A percentile compares a stretch with the other conserved stretches of the same genome.
Evolutionary conservation across 805 yeast species (phyloP).

Genomic region (Starmerella davenportii): DNA sequence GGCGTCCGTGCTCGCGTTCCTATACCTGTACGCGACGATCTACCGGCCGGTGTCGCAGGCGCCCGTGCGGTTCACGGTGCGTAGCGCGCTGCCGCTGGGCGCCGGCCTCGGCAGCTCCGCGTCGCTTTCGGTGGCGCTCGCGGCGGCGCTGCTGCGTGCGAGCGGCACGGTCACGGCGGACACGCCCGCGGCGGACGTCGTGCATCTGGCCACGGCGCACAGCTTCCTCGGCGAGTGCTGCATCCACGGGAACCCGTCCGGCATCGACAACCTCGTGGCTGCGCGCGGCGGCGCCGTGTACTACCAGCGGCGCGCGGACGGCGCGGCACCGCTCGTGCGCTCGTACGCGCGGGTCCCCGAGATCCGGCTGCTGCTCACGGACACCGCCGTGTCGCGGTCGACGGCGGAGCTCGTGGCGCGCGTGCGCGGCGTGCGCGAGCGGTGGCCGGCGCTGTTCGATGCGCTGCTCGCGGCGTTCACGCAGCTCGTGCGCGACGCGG

Average conservation of each 20-base stretch:
- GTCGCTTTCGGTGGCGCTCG: constrained; percentile 64
- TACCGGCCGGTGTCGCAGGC: not conserved
- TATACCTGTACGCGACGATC: constrained; percentile 43
- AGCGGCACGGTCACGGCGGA: constrained; percentile 38
- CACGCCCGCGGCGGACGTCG: constrained; percentile 16
- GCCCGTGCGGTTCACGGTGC: constrained; percentile 43
- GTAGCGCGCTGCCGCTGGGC: constrained; percentile 82
- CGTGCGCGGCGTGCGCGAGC: constrained; percentile 40
- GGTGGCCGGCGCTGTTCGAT: constrained; percentile 37
- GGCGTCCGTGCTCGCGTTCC: constrained; percentile 65
- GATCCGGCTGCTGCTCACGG: constrained; percentile 55
- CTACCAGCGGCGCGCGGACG: constrained; percentile 44
- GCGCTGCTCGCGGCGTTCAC: constrained; percentile 63
- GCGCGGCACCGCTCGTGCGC: constrained; percentile 33
- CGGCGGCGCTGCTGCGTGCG: constrained; percentile 45
- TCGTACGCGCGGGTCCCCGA: constrained; percentile 59
- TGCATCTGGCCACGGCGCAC: constrained; percentile 55
- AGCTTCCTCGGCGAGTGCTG: constrained; percentile 87
- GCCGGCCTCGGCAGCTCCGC: constrained; percentile 96
- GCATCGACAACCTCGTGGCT: constrained; percentile 92
- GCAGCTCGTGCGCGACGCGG: constrained; percentile 53
- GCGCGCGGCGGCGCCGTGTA: constrained; percentile 90
- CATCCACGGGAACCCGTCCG: constrained; percentile 91
- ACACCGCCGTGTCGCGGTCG: constrained; percentile 72
- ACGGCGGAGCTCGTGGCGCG: constrained; percentile 69